These are phyloP conservation scores for Dichotomopilus funicola DNA, from an alignment of 2,329 filamentous ascomycete genomes.

Conservation along the genomic window DNA sequence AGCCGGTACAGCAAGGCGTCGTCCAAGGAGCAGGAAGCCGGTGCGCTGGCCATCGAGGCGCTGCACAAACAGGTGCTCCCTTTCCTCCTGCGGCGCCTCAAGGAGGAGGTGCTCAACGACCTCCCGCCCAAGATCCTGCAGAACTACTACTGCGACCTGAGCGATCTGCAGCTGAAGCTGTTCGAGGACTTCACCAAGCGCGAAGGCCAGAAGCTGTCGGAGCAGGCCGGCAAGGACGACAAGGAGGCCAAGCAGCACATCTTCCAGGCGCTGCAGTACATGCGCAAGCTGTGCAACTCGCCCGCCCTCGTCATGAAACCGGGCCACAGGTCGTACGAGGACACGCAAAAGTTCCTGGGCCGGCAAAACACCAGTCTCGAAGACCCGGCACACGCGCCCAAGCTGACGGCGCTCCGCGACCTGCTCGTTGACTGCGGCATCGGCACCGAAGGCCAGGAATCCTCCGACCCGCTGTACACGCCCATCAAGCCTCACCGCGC, in stretches of 20 bases:
- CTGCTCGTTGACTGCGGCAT: constrained; percentile 98
- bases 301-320: constrained; percentile 95
- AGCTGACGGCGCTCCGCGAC: constrained; percentile 83
- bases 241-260: constrained; percentile 97
- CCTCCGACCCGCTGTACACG: constrained; percentile 56
- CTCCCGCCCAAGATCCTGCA: constrained; percentile 96
- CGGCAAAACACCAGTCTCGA: constrained; percentile 75
- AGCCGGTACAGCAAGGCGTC: constrained; percentile 95
- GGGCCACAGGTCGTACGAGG: constrained; percentile 81
- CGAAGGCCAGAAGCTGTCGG: constrained; percentile 79
- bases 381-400: constrained; percentile 83
- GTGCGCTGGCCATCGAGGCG: constrained; percentile 94
- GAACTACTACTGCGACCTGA: constrained; percentile 98
- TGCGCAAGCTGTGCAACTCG: constrained; percentile 98
- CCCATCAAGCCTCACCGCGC: constrained; percentile 95
- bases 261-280: constrained; percentile 97
- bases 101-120: constrained; percentile 95
- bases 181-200: constrained; percentile 96
- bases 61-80: constrained; percentile 96
- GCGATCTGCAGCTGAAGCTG: constrained; percentile 86
- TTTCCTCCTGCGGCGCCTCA: constrained; percentile 90
- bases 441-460: constrained; percentile 62
- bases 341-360: constrained; percentile 73
- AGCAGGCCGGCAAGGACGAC: constrained; percentile 76
- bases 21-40: constrained; percentile 95